Base-by-base conservation (phyloP, 768 basidiomycete genomes). In the Lactarius quietus region DNA sequence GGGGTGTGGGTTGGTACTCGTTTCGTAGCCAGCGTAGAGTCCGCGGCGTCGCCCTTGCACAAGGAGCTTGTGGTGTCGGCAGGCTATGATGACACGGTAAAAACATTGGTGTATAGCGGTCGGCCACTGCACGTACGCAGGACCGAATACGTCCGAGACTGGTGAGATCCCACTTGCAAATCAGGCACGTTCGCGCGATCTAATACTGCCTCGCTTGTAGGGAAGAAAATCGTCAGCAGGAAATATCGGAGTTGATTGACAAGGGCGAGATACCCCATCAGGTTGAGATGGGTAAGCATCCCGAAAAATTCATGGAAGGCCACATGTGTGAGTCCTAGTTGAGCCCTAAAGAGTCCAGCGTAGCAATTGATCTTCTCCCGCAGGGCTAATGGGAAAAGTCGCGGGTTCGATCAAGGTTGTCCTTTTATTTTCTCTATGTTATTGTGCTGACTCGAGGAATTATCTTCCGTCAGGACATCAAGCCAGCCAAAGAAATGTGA, bases 1-100 rank as follows among this genome's bases (percentile, higher is more conserved):
- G 93, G 88, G 52, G 89, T 94, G 3, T 95, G 93, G 93, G 90
- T 92, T 41, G 90, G 90, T 45, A 94, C 92, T 6, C 86, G 92
- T 43, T 94, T 94, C 72, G 90, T 93, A 48, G 90, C 92, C 14
- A 86, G 87, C 70, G 84, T 81, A 41, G 90, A 93, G 74, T 90
- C 92, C 0, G 89, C 86, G 41, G 92, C 92, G 3, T 87, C 92
- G 14, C 83, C 83, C 38, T 83, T 74, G 69, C 90, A 91, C 74
- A 92, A 92, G 72, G 81, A 90, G 58, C 76, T 84, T 60, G 78
- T 90, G 15, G 57, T 90, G 29, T 81, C 79, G 20, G 88, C 90
- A 9, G 87, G 86, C n/a, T 87, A 88, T 63, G 90, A 92, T 65
- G 92, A 93, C 72, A 82, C 83, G 45, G 72, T 82, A 59, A 83